Conservation (phyloP, 345 rosid species). For the Rhodamnia rubescens region DNA sequence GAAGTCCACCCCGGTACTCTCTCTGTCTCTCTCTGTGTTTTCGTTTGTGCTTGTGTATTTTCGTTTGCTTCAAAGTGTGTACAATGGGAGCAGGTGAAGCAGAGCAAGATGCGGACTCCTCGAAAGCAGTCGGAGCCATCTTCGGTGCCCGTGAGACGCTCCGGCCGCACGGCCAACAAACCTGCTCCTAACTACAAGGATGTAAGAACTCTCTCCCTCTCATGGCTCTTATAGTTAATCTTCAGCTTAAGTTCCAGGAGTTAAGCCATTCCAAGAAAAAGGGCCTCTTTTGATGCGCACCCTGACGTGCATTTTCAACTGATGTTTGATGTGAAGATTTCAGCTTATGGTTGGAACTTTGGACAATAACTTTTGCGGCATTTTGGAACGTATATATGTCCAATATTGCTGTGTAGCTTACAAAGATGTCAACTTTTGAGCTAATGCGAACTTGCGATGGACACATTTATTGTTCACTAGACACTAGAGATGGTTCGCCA, state of each 20-base stretch:
- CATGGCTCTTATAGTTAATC: neutral
- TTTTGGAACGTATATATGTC: neutral
- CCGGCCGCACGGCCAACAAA: constrained; percentile 43
- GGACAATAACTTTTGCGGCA: neutral
- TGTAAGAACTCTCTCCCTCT: constrained; percentile 13
- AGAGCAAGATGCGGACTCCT: constrained; percentile 25
- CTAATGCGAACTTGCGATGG: neutral
- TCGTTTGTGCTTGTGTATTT: neutral
- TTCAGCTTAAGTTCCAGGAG: neutral
- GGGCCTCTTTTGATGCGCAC: neutral
- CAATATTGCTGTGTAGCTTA: neutral
- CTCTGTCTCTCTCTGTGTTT: neutral
- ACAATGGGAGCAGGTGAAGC: constrained; percentile 4
- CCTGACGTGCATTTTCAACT: neutral
- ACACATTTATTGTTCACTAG: neutral
- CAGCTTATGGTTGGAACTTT: neutral
- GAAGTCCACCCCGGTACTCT: constrained; percentile 36
- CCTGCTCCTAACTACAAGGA: constrained; percentile 67
- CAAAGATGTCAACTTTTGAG: neutral
- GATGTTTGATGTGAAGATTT: neutral
- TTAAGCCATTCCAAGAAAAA: neutral
- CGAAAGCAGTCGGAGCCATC: constrained; percentile 9
- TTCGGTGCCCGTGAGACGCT: constrained; percentile 43
- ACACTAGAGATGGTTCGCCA: neutral
- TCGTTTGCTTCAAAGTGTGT: neutral